Conservation (phyloP, 345 rosid species). For the Populus ilicifolia region DNA sequence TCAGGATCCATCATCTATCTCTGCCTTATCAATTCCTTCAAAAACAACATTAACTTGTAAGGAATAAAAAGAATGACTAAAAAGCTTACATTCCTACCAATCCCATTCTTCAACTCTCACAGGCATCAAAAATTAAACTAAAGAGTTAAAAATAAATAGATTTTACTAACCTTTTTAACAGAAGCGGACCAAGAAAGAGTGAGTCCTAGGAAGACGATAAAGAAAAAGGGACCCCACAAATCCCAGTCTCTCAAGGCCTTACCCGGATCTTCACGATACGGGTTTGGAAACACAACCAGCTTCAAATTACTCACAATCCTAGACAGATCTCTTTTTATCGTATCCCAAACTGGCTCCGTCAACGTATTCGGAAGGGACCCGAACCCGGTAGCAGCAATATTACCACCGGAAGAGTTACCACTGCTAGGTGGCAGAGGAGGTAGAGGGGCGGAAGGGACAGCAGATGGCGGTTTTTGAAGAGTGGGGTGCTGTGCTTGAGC, state of each 20-base stretch:
- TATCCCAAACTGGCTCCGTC: slow-evolving; percentile 98
- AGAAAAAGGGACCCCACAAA: slow-evolving; percentile 98
- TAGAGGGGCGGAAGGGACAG: slow-evolving; percentile 40
- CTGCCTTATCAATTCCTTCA: neutral
- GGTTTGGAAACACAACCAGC: slow-evolving; percentile 95
- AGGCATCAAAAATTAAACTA: neutral
- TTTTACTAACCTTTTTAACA: slow-evolving; percentile 48
- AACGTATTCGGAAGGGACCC: slow-evolving; percentile 80
- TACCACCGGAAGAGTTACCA: neutral
- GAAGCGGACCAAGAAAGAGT: slow-evolving; percentile 87
- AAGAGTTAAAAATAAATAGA: neutral
- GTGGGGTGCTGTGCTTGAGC: slow-evolving; percentile 7
- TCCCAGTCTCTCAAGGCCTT: slow-evolving; percentile 99
- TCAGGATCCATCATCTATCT: neutral
- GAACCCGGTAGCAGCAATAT: slow-evolving; percentile 44
- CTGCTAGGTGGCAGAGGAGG: slow-evolving; percentile 22
- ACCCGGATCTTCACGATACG: slow-evolving; percentile 89
- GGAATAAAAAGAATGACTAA: neutral
- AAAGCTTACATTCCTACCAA: neutral
- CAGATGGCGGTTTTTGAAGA: slow-evolving; percentile 33
- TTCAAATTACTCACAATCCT: slow-evolving; percentile 91
- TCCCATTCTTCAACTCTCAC: neutral
- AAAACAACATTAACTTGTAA: neutral
- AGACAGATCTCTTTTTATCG: slow-evolving; percentile 93
- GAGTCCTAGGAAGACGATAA: slow-evolving; percentile 87